Evolutionary conservation across 306 rosid genomes (phyloP), one percentile per base, ranked within the genome.

Genomic region (Corylus avellana): DNA sequence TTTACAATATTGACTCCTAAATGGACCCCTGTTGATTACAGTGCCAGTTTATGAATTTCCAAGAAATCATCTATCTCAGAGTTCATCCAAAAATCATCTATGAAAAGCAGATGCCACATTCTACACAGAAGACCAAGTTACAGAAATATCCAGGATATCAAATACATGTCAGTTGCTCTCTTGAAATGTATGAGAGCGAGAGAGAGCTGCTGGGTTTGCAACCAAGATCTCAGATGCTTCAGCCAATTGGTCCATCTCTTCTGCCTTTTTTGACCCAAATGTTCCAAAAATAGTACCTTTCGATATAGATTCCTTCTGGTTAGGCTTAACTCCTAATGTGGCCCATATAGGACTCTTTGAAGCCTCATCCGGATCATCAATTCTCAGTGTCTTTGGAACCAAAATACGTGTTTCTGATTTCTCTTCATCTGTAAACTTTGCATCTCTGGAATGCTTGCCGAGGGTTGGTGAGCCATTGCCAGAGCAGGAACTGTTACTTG

Each of bases 401-500:
- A 82, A 83, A 55, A 76, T 64, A 53, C 79, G 67, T 32, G 82
- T 86, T 44, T 85, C 92, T 50, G 81, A 72, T 51, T 70, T 85
- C 62, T 88, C 93, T 68, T 75, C 85, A 48, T 87, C 88, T 10
- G 71, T 29, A 53, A 46, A 69, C 75, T 77, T 50, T 2, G 80
- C 51, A 13, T 87, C 95, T 69, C 93, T 86, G 2, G 75, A 77
- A 76, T 89, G 97, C 76, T 92, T 90, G 2, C 94, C 97, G 7
- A 90, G 79, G 4, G 80, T 87, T 7, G 86, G 83, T 1, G 86
- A 86, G 16, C 78, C 87, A 82, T 78, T 85, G 12, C 87, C 81
- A 0, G 85, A 74, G 83, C 78, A 88, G 83, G 82, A 81, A 56
- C 86, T 84, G 42, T 84, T 84, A 75, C 80, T 79, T 0, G 91